These are phyloP conservation scores for Auriscalpium orientale DNA, from an alignment of 768 basidiomycete species.

Conservation along the genomic window DNA sequence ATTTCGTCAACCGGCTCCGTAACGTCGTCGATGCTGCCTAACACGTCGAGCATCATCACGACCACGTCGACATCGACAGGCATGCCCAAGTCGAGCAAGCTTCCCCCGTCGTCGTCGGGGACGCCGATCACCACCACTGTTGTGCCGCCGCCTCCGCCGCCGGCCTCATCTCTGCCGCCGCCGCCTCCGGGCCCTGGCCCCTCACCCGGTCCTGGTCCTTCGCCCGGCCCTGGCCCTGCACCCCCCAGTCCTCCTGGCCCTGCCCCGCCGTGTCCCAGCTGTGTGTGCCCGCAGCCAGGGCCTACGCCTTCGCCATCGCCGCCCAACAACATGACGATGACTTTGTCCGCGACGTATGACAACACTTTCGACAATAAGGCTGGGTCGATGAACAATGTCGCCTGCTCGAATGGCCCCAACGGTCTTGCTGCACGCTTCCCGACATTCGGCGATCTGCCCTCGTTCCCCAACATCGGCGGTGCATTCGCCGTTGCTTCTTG, in stretches of 20 bases:
- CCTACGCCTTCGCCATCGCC: background rate
- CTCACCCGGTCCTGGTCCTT: background rate
- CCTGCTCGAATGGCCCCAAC: constrained; percentile 46
- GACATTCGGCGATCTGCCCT: constrained; percentile 44
- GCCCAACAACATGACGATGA: background rate
- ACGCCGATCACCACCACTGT: background rate
- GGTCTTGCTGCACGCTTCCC: constrained; percentile 42
- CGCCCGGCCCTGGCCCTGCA: background rate
- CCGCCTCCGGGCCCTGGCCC: background rate
- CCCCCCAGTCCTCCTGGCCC: background rate
- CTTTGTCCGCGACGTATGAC: constrained; percentile 31
- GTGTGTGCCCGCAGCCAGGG: background rate
- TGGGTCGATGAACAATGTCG: constrained; percentile 33
- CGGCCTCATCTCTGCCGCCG: background rate
- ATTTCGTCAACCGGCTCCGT: background rate
- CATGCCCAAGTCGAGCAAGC: background rate
- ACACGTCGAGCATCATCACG: background rate
- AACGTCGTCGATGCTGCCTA: background rate
- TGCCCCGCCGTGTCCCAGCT: background rate
- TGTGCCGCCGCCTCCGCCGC: background rate
- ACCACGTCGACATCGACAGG: background rate
- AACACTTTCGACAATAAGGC: constrained; percentile 37
- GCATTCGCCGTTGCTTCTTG: constrained; percentile 42
- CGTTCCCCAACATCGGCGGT: constrained; percentile 55
- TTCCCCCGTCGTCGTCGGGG: background rate